Conservation (phyloP, 2,329 filamentous ascomycete species). For the Amphichorda felina region DNA sequence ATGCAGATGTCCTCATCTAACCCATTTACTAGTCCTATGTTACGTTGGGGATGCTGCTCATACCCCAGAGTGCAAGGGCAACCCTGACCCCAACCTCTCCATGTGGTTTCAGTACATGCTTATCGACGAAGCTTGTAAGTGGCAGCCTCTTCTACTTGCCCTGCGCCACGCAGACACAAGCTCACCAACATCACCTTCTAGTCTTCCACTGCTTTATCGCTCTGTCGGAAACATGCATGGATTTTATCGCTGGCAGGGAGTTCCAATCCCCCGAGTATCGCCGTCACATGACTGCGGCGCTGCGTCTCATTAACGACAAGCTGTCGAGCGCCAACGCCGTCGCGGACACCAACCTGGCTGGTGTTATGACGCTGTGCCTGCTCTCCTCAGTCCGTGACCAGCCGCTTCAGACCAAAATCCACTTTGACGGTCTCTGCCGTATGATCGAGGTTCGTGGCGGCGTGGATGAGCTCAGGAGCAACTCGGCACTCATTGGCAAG, state of each 20-base stretch:
- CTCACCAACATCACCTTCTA: conserved; percentile 2
- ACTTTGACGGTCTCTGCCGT: conserved; percentile 15
- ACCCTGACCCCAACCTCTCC: conserved; percentile 3
- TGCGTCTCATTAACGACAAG: conserved; percentile 15
- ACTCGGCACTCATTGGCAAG: conserved; percentile 5
- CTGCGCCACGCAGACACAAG: not conserved
- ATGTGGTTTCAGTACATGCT: conserved; percentile 14
- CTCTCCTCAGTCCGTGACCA: conserved; percentile 12
- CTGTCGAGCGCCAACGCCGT: conserved; percentile 11
- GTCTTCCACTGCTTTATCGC: conserved; percentile 17
- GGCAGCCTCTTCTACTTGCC: not conserved
- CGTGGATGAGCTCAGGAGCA: conserved; percentile 6
- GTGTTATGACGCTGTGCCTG: conserved; percentile 12
- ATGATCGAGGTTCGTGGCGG: conserved; percentile 19
- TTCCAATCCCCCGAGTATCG: conserved; percentile 7
- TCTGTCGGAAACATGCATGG: conserved; percentile 3
- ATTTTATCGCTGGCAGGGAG: conserved; percentile 2
- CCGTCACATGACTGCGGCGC: conserved; percentile 11
- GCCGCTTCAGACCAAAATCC: conserved; percentile 11
- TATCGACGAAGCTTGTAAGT: conserved; percentile 17
- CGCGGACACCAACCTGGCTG: conserved; percentile 14
- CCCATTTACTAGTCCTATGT: conserved; percentile 1
- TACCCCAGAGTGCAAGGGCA: conserved; percentile 1
- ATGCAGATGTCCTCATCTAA: no score
- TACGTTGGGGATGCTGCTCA: not conserved